A percentile compares a stretch with the other conserved stretches of the same genome.
Conservation (phyloP, 257 asterid genomes). For the Coffea eugenioides region DNA sequence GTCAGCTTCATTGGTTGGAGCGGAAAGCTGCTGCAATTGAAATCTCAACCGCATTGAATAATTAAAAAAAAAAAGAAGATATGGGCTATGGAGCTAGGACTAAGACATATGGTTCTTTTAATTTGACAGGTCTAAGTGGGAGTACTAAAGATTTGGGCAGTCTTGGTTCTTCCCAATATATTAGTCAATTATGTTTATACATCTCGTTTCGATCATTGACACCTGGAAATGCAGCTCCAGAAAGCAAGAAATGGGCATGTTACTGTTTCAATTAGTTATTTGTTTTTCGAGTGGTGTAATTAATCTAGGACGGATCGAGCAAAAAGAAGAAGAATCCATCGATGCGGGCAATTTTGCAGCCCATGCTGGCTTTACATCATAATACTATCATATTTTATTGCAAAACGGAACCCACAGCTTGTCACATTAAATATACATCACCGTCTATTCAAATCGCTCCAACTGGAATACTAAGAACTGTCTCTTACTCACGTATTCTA, state of each 20-base stretch:
- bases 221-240: background rate
- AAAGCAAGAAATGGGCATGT: background rate
- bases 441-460: background rate
- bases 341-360: background rate
- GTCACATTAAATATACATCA: background rate
- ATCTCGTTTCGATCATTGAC: conserved; percentile 9
- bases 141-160: background rate
- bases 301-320: conserved; percentile 22
- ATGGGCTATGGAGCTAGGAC: background rate
- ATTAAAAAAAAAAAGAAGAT: background rate
- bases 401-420: background rate
- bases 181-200: background rate
- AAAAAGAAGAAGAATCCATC: background rate
- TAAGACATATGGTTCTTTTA: background rate
- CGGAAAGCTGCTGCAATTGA: background rate
- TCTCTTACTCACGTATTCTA: too few relatives aligned
- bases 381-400: background rate
- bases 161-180: background rate
- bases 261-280: background rate
- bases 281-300: background rate
- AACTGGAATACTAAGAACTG: too few relatives aligned
- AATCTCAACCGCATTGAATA: background rate
- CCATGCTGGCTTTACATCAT: too few relatives aligned
- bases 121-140: background rate
- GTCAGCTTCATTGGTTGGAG: background rate